Evolutionary conservation across 345 rosid genomes (phyloP).

Genomic region (Salix suchowensis): DNA sequence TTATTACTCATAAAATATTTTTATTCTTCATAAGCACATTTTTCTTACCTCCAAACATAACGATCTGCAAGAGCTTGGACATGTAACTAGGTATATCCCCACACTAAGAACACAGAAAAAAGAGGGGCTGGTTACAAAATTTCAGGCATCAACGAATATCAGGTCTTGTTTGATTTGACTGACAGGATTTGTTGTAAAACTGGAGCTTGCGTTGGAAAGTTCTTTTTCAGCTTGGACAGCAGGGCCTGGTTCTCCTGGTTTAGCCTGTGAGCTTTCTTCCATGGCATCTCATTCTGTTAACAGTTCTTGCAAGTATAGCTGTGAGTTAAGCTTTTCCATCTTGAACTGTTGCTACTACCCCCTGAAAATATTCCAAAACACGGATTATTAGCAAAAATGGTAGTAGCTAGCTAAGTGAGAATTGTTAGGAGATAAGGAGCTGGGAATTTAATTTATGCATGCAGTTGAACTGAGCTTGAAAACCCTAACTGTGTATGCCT

Average conservation of each 20-base stretch:
- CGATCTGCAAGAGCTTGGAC: neutral
- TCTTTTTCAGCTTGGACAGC: conserved; percentile 34
- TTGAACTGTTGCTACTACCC: neutral
- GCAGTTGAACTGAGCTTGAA: neutral
- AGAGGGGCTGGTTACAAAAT: neutral
- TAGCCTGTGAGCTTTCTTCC: conserved; percentile 46
- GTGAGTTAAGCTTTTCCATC: conserved; percentile 46
- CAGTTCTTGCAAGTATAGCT: conserved; percentile 43
- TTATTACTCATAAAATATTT: neutral
- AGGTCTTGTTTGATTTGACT: conserved; percentile 12
- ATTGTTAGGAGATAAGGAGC: neutral
- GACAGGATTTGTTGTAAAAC: conserved; percentile 2
- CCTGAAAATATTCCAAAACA: conserved; percentile 14
- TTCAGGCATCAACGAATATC: neutral
- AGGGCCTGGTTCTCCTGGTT: conserved; percentile 45
- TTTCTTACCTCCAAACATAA: neutral
- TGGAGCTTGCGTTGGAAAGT: conserved; percentile 17
- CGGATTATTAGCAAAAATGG: neutral
- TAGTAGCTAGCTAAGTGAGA: neutral
- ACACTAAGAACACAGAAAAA: neutral
- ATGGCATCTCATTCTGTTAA: conserved; percentile 42
- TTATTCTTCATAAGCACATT: conserved; percentile 4
- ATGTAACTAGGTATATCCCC: neutral
- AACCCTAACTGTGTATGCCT: conserved; percentile 8
- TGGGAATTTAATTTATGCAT: neutral